These are phyloP conservation scores for Sporothrix curviconia DNA, from an alignment of 2,329 filamentous ascomycete species.

Conservation along the genomic window DNA sequence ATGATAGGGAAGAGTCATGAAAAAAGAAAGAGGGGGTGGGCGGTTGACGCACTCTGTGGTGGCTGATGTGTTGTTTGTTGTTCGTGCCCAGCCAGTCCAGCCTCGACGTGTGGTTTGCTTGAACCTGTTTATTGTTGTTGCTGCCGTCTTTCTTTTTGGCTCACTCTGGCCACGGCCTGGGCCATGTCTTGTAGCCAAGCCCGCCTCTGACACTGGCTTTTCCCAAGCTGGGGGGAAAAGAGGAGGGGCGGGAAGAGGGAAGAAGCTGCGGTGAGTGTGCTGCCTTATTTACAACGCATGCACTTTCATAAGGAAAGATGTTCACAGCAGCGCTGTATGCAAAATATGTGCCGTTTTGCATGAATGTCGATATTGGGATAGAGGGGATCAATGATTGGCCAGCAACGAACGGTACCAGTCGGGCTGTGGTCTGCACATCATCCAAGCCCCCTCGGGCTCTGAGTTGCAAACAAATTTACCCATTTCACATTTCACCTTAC, in stretches of 20 bases:
- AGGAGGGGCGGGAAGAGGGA: background rate
- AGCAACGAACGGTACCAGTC: background rate
- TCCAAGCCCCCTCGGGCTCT: background rate
- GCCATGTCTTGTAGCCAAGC: background rate
- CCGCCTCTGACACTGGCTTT: background rate
- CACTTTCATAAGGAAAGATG: too few species aligned
- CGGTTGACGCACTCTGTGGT: too few species aligned
- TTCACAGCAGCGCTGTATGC: background rate
- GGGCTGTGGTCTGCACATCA: background rate
- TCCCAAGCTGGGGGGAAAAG: background rate
- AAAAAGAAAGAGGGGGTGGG: background rate
- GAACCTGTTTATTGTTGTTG: background rate
- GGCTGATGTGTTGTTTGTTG: background rate
- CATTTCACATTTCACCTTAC: background rate
- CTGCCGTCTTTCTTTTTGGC: background rate
- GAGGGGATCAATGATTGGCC: background rate
- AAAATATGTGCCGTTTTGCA: conserved; percentile 3
- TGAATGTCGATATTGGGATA: conserved; percentile 2
- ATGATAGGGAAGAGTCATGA: background rate
- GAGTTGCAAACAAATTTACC: background rate
- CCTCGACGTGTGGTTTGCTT: background rate
- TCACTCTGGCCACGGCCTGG: background rate
- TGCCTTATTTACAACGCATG: too few species aligned
- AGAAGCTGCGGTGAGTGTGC: background rate
- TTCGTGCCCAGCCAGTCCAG: background rate